These are phyloP conservation scores for Centaurea solstitialis DNA, from an alignment of 129 eudicot species.

Conservation along the genomic window DNA sequence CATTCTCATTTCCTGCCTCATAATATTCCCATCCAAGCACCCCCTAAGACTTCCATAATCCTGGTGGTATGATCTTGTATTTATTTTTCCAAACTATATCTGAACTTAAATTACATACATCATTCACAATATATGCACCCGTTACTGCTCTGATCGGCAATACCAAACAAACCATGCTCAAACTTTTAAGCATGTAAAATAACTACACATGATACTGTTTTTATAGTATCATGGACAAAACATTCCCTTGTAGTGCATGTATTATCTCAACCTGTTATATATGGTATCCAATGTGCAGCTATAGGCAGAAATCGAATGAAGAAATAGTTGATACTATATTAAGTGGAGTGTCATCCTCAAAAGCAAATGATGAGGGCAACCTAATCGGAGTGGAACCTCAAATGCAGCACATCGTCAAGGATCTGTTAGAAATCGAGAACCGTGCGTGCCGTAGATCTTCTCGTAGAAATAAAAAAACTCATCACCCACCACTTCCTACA, in stretches of 20 bases:
- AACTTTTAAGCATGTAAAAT: neutral
- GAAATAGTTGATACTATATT: neutral
- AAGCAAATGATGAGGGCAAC: neutral
- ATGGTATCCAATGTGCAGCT: neutral
- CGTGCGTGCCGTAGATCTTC: no score
- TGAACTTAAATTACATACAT: neutral
- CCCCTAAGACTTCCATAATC: neutral
- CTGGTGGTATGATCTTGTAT: neutral
- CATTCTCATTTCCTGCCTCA: neutral
- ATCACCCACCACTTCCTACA: no score
- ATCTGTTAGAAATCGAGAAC: neutral
- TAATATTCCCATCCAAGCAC: neutral
- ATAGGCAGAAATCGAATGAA: neutral
- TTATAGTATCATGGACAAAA: no score
- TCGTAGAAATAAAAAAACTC: no score
- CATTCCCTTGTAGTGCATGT: no score
- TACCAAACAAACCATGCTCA: neutral
- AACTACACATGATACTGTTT: no score
- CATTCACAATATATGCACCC: neutral
- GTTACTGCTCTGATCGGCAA: neutral
- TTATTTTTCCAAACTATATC: neutral
- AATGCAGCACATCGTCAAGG: neutral
- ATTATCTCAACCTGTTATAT: no score
- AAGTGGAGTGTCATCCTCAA: neutral
- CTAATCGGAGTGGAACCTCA: conserved; percentile 16